Percentiles rank a stretch among this genome's conserved stretches.
Evolutionary conservation across 192 early-diverging fungal species (phyloP).

Genomic region (Coemansia sp.): DNA sequence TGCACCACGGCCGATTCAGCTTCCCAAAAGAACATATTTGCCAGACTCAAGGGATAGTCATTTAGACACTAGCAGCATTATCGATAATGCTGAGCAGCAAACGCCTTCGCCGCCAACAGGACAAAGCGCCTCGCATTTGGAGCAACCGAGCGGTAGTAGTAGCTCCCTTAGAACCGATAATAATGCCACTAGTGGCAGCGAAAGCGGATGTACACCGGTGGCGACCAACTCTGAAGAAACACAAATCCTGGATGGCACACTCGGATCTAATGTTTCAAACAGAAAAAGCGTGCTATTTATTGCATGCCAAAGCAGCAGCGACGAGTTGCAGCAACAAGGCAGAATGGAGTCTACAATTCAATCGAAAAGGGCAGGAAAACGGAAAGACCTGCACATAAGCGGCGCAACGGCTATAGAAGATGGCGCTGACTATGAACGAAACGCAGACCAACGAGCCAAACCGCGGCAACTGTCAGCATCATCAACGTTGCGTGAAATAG

Average conservation of each 20-base stretch:
- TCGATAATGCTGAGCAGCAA: neutral
- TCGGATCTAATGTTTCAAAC: neutral
- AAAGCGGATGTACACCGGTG: neutral
- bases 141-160: neutral
- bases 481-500: neutral
- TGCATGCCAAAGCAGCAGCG: neutral
- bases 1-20: conserved; percentile 4
- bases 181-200: neutral
- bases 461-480: neutral
- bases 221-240: neutral
- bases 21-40: neutral
- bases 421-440: neutral
- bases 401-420: conserved; percentile 3
- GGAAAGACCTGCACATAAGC: conserved; percentile 1
- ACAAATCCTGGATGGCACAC: neutral
- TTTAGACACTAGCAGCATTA: neutral
- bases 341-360: neutral
- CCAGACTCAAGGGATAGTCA: neutral
- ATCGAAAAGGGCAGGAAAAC: neutral
- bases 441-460: neutral
- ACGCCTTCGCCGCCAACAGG: neutral
- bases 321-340: neutral
- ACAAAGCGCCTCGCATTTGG: neutral
- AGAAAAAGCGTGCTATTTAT: conserved; percentile 2
- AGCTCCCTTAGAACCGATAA: neutral